These are phyloP conservation scores for Sugiyamaella sp. DNA, from an alignment of 1,139 yeast genomes.

Conservation along the genomic window DNA sequence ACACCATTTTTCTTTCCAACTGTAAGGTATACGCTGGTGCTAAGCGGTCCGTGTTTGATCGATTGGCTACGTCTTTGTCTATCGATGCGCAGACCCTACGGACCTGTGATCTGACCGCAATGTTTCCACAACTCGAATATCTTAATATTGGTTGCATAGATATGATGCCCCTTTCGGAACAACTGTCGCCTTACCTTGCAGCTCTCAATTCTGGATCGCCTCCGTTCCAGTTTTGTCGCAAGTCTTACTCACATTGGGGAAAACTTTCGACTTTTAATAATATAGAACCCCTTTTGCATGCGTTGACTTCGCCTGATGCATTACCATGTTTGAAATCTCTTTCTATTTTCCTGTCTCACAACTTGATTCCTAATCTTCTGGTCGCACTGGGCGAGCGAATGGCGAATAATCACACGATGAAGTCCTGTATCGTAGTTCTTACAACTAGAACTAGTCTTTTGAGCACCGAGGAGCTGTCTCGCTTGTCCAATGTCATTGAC, in stretches of 20 bases:
- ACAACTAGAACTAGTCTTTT: neutral
- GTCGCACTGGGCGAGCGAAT: slow-evolving; percentile 12
- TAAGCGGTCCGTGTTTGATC: neutral
- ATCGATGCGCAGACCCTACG: slow-evolving; percentile 9
- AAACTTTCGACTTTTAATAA: slow-evolving; percentile 4
- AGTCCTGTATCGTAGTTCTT: slow-evolving; percentile 4
- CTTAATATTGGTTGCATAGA: slow-evolving; percentile 12
- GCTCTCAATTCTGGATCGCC: slow-evolving; percentile 1
- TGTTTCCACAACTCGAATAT: slow-evolving; percentile 11
- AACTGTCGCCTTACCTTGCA: neutral
- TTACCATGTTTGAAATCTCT: neutral
- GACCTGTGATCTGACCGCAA: slow-evolving; percentile 4
- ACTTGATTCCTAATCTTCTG: slow-evolving; percentile 9
- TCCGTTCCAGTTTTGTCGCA: slow-evolving; percentile 7
- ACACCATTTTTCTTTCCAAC: slow-evolving; percentile 4
- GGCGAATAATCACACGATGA: neutral
- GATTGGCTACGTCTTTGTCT: slow-evolving; percentile 1
- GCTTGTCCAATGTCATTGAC: slow-evolving; percentile 7
- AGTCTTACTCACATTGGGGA: neutral
- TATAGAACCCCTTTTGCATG: slow-evolving; percentile 1
- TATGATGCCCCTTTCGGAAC: neutral
- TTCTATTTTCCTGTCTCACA: slow-evolving; percentile 4
- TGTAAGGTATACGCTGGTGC: slow-evolving; percentile 10
- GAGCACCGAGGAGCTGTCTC: slow-evolving; percentile 3
- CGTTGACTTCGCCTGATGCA: slow-evolving; percentile 1